These are phyloP conservation scores for thale cress (Arabidopsis thaliana) DNA, from an alignment of 345 rosid genomes.

Conservation along the genomic window TAIR10.1 NC_003075.7:12286501-12287000, in stretches of 20 bases:
- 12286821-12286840: not conserved
- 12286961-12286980: not conserved
- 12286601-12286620: not conserved
- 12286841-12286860: not conserved
- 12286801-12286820: not conserved
- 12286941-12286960: not conserved
- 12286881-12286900: not conserved
- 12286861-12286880: not conserved
- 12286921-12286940: not conserved
- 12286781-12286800: not conserved
- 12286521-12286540: conserved; percentile 17
- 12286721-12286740: not conserved
- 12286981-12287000: not conserved
- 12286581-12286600: not conserved
- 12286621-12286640: not conserved
- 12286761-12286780: not conserved
- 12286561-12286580: not conserved
- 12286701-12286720: not conserved
- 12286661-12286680: not conserved
- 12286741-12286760: not conserved
- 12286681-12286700: not conserved
- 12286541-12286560: not conserved
- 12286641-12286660: not conserved
- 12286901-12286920: not conserved
- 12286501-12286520: conserved; percentile 14